Base-by-base conservation (phyloP, 495 filamentous ascomycete genomes). In the Xylaria nigripes region DNA sequence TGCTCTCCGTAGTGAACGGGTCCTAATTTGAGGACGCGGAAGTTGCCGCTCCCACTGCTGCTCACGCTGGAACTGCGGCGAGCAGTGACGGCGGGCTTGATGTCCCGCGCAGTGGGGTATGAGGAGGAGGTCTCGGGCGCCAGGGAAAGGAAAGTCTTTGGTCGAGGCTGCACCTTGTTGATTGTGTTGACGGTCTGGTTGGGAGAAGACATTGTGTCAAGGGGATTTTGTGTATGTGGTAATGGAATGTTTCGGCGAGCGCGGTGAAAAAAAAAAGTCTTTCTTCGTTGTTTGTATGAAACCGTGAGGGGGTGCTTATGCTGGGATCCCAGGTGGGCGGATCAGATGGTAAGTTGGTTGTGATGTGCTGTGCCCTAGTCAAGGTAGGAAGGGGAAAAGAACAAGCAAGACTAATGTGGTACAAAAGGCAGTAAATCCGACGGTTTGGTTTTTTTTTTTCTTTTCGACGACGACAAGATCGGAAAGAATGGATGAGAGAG, bases 1-100 rank as follows among this genome's bases (percentile, higher is more conserved):
- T 74, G 72, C 66, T 75, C 72, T 52, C 73, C 73, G 59, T 64
- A 76, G 68, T 75, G 71, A 58, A 76, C 73, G 25, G 73, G 73
- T n/a, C 70, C 70, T 46, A 77, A 72, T 61, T 72, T 73, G 43
- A 77, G 70, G 72, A 76, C 72, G 50, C 73, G 71, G 23, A 62
- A 52, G 47, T 67, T 68, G 57, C 19, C 19, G 45, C n/a, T n/a
- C n/a, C n/a, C n/a, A n/a, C 19, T 51, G 44, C 54, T 40, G 64
- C 61, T 67, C 42, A 59, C 56, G 49, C 63, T 66, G 27, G 63
- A 64, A 48, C 58, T 66, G 57, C 62, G 64, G 36, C 64, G 64
- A 32, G 57, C 23, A 29, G 46, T 42, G 7, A 7, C 0, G 18
- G 61, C 59, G 21, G 64, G 64, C 57, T 67, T 61, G 61, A 62